These are phyloP conservation scores for Coemansia sp. DNA, from an alignment of 192 early-diverging fungal species.

Conservation along the genomic window DNA sequence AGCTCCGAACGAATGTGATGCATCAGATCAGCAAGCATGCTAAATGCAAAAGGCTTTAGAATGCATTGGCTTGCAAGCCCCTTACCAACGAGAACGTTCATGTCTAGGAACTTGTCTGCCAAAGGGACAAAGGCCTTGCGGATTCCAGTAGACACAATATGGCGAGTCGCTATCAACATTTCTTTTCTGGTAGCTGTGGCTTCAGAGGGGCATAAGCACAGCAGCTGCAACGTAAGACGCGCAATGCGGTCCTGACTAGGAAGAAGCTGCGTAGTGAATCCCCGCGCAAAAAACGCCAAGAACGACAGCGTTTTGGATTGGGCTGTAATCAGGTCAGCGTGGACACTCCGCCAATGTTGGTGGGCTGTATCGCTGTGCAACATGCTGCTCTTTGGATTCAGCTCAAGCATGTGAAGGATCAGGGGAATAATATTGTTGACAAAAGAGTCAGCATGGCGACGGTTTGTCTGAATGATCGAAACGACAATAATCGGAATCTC, in stretches of 20 bases:
- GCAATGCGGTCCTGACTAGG: conserved; percentile 84
- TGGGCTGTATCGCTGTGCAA: conserved; percentile 25
- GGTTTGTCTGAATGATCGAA: conserved; percentile 88
- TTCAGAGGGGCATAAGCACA: conserved; percentile 94
- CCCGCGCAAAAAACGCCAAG: conserved; percentile 90
- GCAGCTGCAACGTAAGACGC: conserved; percentile 80
- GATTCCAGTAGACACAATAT: conserved; percentile 93
- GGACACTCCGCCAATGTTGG: conserved; percentile 54
- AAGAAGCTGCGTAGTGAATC: conserved; percentile 67
- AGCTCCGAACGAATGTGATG: conserved; percentile 91
- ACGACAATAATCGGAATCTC: conserved; percentile 99
- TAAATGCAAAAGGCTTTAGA: conserved; percentile 87
- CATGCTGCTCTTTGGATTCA: conserved; percentile 25
- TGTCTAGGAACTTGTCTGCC: conserved; percentile 91
- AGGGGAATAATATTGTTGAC: conserved; percentile 85
- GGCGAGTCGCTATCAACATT: conserved; percentile 89
- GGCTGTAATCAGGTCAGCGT: conserved; percentile 83
- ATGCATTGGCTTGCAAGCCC: conserved; percentile 94
- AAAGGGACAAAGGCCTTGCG: conserved; percentile 84
- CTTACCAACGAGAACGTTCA: conserved; percentile 89
- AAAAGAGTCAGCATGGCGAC: conserved; percentile 75
- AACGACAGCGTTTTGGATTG: conserved; percentile 99
- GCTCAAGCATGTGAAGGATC: conserved; percentile 71
- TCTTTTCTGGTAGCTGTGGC: conserved; percentile 93
- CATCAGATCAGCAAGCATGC: conserved; percentile 93